These are phyloP conservation scores for Tetrahymena elliotti DNA, from an alignment of 73 alveolate species.

Conservation along the genomic window DNA sequence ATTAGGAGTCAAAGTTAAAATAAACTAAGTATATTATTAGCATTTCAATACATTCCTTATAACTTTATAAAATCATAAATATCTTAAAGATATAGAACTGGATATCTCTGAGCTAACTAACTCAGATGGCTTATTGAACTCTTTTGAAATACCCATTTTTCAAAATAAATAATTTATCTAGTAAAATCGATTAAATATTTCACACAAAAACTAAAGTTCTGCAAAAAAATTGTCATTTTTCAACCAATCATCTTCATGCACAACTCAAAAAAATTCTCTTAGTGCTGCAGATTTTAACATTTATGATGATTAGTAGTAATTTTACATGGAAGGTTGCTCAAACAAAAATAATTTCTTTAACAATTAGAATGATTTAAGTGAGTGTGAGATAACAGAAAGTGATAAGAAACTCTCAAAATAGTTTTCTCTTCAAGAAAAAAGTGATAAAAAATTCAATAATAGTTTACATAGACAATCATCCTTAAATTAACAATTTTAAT, in stretches of 20 bases:
- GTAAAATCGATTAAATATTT: neutral
- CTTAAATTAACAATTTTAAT: neutral
- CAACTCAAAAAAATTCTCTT: neutral
- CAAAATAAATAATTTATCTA: neutral
- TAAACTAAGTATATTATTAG: neutral
- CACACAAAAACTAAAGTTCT: neutral
- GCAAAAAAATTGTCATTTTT: neutral
- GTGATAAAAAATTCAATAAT: too few relatives aligned
- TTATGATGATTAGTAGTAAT: neutral
- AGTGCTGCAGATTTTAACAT: neutral
- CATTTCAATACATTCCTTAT: neutral
- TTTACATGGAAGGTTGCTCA: neutral
- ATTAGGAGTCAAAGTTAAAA: neutral
- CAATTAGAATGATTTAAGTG: too few relatives aligned
- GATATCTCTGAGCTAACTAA: neutral
- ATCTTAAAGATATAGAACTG: neutral
- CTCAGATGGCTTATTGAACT: neutral
- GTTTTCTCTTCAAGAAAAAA: neutral
- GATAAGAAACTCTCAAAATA: neutral
- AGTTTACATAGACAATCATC: neutral
- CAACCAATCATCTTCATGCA: neutral
- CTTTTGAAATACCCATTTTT: neutral
- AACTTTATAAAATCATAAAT: neutral
- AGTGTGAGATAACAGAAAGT: neutral
- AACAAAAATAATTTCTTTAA: neutral